A percentile compares a stretch with the other conserved stretches of the same genome.
These are phyloP conservation scores for Yamadazyma aaseri DNA, from an alignment of 1,139 yeast species.

Conservation along the genomic window DNA sequence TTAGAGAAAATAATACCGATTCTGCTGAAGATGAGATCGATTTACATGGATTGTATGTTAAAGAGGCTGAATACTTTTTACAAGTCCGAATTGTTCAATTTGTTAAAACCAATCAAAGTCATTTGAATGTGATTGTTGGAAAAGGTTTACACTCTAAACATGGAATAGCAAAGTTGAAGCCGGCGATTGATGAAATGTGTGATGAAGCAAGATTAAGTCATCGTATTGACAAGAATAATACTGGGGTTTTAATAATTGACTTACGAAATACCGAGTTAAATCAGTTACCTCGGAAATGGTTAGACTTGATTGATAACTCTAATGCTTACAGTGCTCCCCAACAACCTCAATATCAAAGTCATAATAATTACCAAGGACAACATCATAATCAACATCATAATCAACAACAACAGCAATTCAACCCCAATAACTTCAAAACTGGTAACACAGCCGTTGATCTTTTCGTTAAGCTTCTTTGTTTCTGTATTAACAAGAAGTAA, in stretches of 20 bases:
- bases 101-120: constrained; percentile 55
- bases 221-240: constrained; percentile 64
- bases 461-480: constrained; percentile 32
- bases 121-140: constrained; percentile 79
- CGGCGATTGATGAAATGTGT: constrained; percentile 83
- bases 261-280: constrained; percentile 42
- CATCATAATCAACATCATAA: constrained; percentile 28
- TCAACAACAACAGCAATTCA: constrained; percentile 25
- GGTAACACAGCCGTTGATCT: constrained; percentile 30
- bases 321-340: constrained; percentile 21
- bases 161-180: constrained; percentile 85
- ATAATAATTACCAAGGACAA: constrained; percentile 17
- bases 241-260: constrained; percentile 79
- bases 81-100: constrained; percentile 73
- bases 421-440: constrained; percentile 17
- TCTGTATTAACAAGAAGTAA: constrained; percentile 24
- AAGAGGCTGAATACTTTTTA: constrained; percentile 79
- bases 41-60: constrained; percentile 86
- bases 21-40: constrained; percentile 85
- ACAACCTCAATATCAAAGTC: constrained; percentile 13
- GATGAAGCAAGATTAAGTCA: constrained; percentile 59
- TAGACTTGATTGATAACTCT: constrained; percentile 14
- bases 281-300: constrained; percentile 54
- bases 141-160: constrained; percentile 83
- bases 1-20: constrained; percentile 83